phyloP scores from a whole-genome alignment of 768 basidiomycete species.

The Dioszegia hungarica region DNA sequence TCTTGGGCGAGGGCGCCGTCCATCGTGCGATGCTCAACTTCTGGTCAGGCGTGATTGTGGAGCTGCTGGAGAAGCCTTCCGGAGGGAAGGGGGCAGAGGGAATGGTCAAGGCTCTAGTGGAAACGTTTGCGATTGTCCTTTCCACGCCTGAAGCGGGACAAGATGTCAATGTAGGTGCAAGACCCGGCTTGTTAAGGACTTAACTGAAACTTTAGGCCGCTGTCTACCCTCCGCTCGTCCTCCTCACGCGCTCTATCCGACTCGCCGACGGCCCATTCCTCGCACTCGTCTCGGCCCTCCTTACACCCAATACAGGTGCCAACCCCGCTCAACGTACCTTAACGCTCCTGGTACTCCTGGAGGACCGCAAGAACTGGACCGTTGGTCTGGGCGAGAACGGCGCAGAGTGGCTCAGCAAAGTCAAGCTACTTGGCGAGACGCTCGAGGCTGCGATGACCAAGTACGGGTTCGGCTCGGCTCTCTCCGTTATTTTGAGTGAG shows the following conservation, averaged over 20 bases:
- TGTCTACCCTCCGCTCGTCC: slow-evolving; percentile 43
- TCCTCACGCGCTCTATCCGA: slow-evolving; percentile 37
- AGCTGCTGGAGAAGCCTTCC: slow-evolving; percentile 68
- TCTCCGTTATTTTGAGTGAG: slow-evolving; percentile 12
- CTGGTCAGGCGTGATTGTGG: slow-evolving; percentile 71
- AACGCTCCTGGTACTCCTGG: slow-evolving; percentile 40
- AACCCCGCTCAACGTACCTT: slow-evolving; percentile 38
- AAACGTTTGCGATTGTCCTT: slow-evolving; percentile 37
- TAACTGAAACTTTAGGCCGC: slow-evolving; percentile 24
- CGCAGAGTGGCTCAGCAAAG: slow-evolving; percentile 14
- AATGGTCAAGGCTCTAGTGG: slow-evolving; percentile 42
- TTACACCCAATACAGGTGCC: slow-evolving; percentile 31
- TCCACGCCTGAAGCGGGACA: slow-evolving; percentile 22
- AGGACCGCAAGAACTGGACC: slow-evolving; percentile 27
- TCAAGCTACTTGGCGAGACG: slow-evolving; percentile 26
- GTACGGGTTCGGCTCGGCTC: slow-evolving; percentile 35
- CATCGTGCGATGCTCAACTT: slow-evolving; percentile 76
- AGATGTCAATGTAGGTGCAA: slow-evolving; percentile 39
- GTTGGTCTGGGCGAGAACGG: slow-evolving; percentile 27
- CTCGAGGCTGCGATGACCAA: slow-evolving; percentile 29
- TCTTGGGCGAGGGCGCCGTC: slow-evolving; percentile 48
- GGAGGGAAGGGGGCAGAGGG: slow-evolving; percentile 54
- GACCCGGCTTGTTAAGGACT: neutral
- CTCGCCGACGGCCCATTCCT: slow-evolving; percentile 42
- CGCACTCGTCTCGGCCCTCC: slow-evolving; percentile 29